Base-by-base conservation (phyloP, 1,139 yeast genomes). In the Hanseniaspora sp. region DNA sequence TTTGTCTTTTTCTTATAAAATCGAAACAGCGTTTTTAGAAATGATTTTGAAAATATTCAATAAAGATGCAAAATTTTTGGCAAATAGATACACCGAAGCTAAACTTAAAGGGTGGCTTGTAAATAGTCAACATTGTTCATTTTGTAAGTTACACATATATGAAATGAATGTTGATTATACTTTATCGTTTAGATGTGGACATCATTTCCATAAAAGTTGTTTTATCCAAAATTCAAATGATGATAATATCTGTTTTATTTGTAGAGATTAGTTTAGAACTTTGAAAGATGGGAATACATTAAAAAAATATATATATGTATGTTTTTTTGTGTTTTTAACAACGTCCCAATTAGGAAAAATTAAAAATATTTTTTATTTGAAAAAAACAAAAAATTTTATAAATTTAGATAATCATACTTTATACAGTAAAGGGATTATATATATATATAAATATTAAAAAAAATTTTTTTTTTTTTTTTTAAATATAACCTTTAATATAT, bases 181-280 rank as follows among this genome's bases (percentile, higher is more conserved):
- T 29, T 72, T 75, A 12, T 71, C 76, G 1, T 79, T 79, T 62
- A 71, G 71, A 51, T 78, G 83, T 59, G 71, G 72, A 4, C 95
- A 86, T 65, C 79, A 82, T 1, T 86, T 82, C 63, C 95, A 86
- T 64, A 62, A 70, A 18, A 69, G 69, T 15, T 86, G 95, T 62
- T 69, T 84, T 54, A 66, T 77, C 56, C 77, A 78, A 7, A 65
- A 63, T 56, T 57, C 55, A 18, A 54, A 57, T 5, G 55, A 60
- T 15, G 58, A 58, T 8, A 58, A 57, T 46, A 55, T 40, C n/a
- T 63, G 66, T 53, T 56, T 61, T 15, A 57, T 63, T 13, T 63
- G 45, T 23, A 41, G 5, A 23, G 23, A 23, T 23, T 23, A 23
- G 23, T 23, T 23, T 33, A 33, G 29, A 15, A 39, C 8, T 39